Percentiles rank a stretch among this genome's conserved stretches.
Conservation (phyloP, 106 monocot genomes). For the Posidonia australis region DNA sequence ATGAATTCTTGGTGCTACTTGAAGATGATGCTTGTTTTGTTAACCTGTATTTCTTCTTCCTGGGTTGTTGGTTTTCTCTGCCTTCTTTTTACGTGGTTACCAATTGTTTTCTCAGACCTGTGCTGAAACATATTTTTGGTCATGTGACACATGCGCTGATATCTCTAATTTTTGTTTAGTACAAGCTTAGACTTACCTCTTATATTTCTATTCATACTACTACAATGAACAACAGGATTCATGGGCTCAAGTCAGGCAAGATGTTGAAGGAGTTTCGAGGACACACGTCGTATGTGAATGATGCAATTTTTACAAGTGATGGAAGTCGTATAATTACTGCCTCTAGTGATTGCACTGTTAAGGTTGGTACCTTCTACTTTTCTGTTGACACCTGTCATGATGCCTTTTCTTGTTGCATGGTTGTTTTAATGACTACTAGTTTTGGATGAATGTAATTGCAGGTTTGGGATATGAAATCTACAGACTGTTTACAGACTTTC, state of each 20-base stretch:
- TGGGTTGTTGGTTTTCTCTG: too few relatives aligned
- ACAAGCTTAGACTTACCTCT: background rate
- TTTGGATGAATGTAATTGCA: constrained; percentile 2
- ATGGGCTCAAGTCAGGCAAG: constrained; percentile 95
- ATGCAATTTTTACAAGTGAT: constrained; percentile 84
- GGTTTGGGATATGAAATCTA: constrained; percentile 97
- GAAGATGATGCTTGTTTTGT: too few relatives aligned
- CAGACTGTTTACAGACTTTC: constrained; percentile 94
- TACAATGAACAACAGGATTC: constrained; percentile 40
- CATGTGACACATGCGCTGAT: too few relatives aligned
- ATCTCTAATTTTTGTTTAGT: background rate
- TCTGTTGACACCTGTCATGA: background rate
- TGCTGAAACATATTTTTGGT: too few relatives aligned
- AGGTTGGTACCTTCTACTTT: constrained; percentile 29
- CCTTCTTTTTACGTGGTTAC: too few relatives aligned
- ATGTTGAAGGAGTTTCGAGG: constrained; percentile 95
- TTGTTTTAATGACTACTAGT: background rate
- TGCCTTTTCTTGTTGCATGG: background rate
- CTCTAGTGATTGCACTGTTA: constrained; percentile 93
- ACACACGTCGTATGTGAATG: constrained; percentile 87
- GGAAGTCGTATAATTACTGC: constrained; percentile 87
- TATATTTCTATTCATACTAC: background rate
- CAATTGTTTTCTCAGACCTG: too few relatives aligned
- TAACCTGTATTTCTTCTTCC: too few relatives aligned
- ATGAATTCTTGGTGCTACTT: too few relatives aligned